Base-by-base conservation (phyloP, 2,329 filamentous ascomycete genomes). In the Botrytis tulipae region DNA sequence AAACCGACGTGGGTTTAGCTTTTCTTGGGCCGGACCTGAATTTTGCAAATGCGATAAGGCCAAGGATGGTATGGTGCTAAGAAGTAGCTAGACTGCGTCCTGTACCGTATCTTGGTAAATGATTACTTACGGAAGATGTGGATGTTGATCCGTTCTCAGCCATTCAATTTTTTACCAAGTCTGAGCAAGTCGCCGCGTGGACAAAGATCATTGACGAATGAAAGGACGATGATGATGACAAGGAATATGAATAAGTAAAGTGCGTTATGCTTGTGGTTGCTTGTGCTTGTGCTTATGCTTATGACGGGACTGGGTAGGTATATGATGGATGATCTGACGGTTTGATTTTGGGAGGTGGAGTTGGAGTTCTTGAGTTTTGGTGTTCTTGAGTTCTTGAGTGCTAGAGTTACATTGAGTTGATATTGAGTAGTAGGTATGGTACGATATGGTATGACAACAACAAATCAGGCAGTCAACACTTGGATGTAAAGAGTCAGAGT, bases 141-240 rank as follows among this genome's bases (percentile, higher is more conserved):
- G 37, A 9, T 42, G 60, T 63, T 63, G 60, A 63, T 63, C 37
- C 60, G 60, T 63, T 63, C 60, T 63, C 60, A 42, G 60, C 60
- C 60, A 44, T 42, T 29, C 12, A 66, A 37, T 10, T 66, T 20
- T 51, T 5, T n/a, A 51, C 48, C 48, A 51, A 51, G 48, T 51
- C 48, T n/a, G 48, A 51, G 48, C 48, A n/a, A 12, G 48, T 51
- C 25, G 48, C 44, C 10, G 20, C 22, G 63, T 66, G 29, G 63
- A 48, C 20, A 7, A 2, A n/a, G n/a, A 40, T n/a, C 35, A 48
- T 14, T 66, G 62, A 9, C 62, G 62, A 65, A 65, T 35, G 42
- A 25, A 65, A 65, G 6, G 22, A 18, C n/a, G 59, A 40, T 25
- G 59, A 40, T 25, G 35, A 20, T 40, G 37, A 42, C 35, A 62